These are phyloP conservation scores for Debaryomycetaceae sp. DNA, from an alignment of 1,139 yeast species.

Conservation along the genomic window DNA sequence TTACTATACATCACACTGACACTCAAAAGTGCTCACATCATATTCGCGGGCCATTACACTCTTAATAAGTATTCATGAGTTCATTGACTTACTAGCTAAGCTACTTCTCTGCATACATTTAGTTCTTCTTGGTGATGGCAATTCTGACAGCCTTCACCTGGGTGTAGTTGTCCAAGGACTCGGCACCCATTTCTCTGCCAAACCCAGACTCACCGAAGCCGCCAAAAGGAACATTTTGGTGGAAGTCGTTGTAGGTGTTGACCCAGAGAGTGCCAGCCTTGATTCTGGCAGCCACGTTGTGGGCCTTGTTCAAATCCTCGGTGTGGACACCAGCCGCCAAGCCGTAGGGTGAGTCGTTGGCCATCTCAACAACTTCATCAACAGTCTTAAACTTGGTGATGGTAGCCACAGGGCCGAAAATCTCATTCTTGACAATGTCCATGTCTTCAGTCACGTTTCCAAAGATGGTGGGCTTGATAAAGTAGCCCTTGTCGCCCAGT, in stretches of 20 bases:
- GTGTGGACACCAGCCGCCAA: slow-evolving; percentile 81
- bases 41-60: too few species aligned
- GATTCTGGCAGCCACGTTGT: slow-evolving; percentile 60
- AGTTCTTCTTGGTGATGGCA: slow-evolving; percentile 8
- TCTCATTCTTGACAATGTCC: slow-evolving; percentile 26
- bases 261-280: slow-evolving; percentile 85
- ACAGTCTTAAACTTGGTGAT: slow-evolving; percentile 23
- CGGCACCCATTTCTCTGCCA: slow-evolving; percentile 89
- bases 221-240: slow-evolving; percentile 78
- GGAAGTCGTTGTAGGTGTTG: slow-evolving; percentile 82
- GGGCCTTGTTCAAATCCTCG: slow-evolving; percentile 62
- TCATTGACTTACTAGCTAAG: too few species aligned
- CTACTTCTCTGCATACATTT: neutral
- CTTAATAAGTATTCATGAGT: too few species aligned
- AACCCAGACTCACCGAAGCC: slow-evolving; percentile 86
- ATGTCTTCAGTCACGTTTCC: slow-evolving; percentile 23
- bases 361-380: slow-evolving; percentile 22
- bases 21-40: too few species aligned
- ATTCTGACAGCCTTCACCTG: slow-evolving; percentile 78
- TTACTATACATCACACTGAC: too few species aligned
- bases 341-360: slow-evolving; percentile 48
- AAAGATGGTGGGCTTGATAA: slow-evolving; percentile 23
- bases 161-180: slow-evolving; percentile 78
- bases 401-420: slow-evolving; percentile 26
- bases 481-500: slow-evolving; percentile 21